A percentile compares a stretch with the other conserved stretches of the same genome.
These are phyloP conservation scores for Rhynchospora pubera DNA, from an alignment of 176 grass and related monocot genomes.

Conservation along the genomic window DNA sequence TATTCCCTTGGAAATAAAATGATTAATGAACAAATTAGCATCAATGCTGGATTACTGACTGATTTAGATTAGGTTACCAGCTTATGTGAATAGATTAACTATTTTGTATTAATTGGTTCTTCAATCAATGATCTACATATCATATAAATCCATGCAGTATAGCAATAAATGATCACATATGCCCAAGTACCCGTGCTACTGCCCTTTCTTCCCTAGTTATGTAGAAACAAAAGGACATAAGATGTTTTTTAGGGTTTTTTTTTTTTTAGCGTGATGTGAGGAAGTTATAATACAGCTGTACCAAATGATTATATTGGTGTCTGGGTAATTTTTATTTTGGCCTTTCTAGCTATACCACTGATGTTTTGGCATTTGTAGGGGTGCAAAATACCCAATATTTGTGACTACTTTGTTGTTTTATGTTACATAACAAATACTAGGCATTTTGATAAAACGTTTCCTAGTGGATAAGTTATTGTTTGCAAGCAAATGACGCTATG, in stretches of 20 bases:
- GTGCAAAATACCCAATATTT: neutral
- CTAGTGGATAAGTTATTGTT: neutral
- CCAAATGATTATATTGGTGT: neutral
- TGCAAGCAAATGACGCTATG: conserved; percentile 8
- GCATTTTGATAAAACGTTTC: neutral
- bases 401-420: neutral
- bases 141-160: neutral
- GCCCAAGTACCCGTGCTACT: neutral
- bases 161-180: neutral
- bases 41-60: too few species aligned
- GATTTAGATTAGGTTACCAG: neutral
- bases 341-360: neutral
- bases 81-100: neutral
- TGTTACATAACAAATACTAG: conserved; percentile 21
- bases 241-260: neutral
- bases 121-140: neutral
- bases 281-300: neutral
- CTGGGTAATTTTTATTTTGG: neutral
- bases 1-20: neutral
- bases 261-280: neutral
- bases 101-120: neutral
- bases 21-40: neutral
- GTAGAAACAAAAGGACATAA: neutral
- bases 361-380: neutral
- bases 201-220: neutral